A percentile compares a stretch with the other conserved stretches of the same genome.
Conservation (phyloP, 768 basidiomycete genomes). For the Mycena albidolilacea region DNA sequence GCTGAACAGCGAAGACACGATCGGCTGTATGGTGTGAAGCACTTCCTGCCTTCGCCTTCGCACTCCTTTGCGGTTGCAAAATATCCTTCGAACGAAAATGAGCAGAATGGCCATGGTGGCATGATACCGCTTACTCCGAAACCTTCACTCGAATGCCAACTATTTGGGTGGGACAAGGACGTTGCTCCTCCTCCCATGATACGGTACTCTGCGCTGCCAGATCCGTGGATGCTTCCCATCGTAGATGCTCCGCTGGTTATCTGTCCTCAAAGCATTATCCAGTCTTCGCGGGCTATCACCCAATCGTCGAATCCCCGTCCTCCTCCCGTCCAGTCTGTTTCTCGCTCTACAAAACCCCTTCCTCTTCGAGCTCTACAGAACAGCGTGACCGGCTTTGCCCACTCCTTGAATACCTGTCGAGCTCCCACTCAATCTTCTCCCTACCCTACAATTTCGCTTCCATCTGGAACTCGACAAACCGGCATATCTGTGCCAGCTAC, state of each 20-base stretch:
- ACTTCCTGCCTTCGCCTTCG: background rate
- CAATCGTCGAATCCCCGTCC: background rate
- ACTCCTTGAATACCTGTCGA: too few species aligned
- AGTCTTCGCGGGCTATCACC: too few species aligned
- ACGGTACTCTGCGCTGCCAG: background rate
- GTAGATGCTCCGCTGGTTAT: constrained; percentile 5
- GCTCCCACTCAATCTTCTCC: too few species aligned
- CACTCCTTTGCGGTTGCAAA: background rate
- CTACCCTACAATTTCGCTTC: too few species aligned
- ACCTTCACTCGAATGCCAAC: constrained; percentile 1
- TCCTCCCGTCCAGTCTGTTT: background rate
- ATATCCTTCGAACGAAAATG: constrained; percentile 14
- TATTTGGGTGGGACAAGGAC: constrained; percentile 16
- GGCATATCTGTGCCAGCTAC: too few species aligned
- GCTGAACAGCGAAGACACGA: constrained; percentile 8
- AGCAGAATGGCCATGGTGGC: background rate
- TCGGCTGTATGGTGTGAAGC: constrained; percentile 11
- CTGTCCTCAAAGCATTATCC: background rate
- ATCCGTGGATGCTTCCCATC: constrained; percentile 15
- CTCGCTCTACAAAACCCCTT: background rate
- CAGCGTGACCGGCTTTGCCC: background rate
- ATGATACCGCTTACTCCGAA: background rate
- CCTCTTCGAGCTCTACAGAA: background rate
- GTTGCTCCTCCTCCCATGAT: background rate
- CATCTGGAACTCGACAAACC: too few species aligned